These are phyloP conservation scores for Exophiala alcalophila DNA, from an alignment of 2,329 filamentous ascomycete genomes.

Conservation along the genomic window DNA sequence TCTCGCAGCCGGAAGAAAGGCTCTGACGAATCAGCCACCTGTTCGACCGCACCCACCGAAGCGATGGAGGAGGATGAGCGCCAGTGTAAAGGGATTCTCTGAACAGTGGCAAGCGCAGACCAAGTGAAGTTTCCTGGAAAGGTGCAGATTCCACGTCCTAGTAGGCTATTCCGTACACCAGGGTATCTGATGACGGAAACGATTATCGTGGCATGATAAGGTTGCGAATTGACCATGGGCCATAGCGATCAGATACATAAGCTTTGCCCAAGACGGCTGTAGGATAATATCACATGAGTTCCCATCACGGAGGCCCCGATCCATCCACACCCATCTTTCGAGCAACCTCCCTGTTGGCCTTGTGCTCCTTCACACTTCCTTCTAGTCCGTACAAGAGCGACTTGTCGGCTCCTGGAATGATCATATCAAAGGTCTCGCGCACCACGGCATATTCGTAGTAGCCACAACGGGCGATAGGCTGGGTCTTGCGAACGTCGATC, in stretches of 20 bases:
- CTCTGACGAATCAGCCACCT: constrained; percentile 1
- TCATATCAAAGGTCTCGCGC: constrained; percentile 59
- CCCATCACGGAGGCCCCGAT: constrained; percentile 12
- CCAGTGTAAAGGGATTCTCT: constrained; percentile 4
- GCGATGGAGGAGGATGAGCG: constrained; percentile 5
- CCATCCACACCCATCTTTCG: constrained; percentile 10
- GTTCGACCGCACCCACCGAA: background rate
- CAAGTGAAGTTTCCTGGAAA: no score
- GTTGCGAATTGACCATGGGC: no score
- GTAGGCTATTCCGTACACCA: no score
- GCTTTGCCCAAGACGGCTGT: no score
- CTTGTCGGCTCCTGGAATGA: constrained; percentile 40
- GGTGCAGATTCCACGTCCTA: no score
- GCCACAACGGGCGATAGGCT: constrained; percentile 59
- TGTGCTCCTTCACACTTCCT: constrained; percentile 37
- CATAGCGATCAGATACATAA: no score
- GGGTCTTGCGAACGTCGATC: constrained; percentile 55
- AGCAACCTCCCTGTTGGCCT: constrained; percentile 26
- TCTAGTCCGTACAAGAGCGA: constrained; percentile 40
- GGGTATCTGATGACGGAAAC: no score
- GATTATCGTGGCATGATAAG: no score
- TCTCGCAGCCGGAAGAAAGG: no score
- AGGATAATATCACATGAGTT: no score
- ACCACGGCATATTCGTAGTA: constrained; percentile 60
- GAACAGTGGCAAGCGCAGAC: no score